A percentile compares a stretch with the other conserved stretches of the same genome.
Conservation (phyloP, 2,329 filamentous ascomycete genomes). For the Ramularia collo-cygni region DNA sequence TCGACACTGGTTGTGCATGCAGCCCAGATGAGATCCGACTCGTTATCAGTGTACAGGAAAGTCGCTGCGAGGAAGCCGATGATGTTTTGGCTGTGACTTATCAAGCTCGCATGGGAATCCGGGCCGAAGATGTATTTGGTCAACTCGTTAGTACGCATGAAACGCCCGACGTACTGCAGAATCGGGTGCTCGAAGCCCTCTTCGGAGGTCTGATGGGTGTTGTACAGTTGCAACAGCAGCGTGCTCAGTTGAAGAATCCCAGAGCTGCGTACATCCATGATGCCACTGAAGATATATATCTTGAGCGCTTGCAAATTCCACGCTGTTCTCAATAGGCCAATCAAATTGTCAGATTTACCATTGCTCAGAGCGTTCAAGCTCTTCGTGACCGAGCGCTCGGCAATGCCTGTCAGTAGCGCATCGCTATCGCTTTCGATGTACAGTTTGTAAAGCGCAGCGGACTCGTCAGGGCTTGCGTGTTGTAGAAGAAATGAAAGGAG, state of each 20-base stretch:
- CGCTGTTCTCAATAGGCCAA: conserved; percentile 50
- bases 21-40: conserved; percentile 78
- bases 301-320: conserved; percentile 66
- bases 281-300: conserved; percentile 70
- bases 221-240: conserved; percentile 63
- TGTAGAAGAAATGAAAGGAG: conserved; percentile 5
- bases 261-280: conserved; percentile 82
- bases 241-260: conserved; percentile 68
- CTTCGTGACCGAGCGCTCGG: not conserved
- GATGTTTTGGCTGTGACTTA: conserved; percentile 72
- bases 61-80: conserved; percentile 82
- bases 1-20: conserved; percentile 77
- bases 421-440: conserved; percentile 20
- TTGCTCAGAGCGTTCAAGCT: conserved; percentile 13
- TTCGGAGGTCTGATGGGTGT: conserved; percentile 28
- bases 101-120: conserved; percentile 87
- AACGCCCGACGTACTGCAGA: conserved; percentile 61
- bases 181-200: conserved; percentile 42
- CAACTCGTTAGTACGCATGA: conserved; percentile 63
- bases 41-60: conserved; percentile 59
- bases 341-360: conserved; percentile 7
- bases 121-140: conserved; percentile 84
- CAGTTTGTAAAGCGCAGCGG: conserved; percentile 15
- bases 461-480: conserved; percentile 3
- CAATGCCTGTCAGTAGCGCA: conserved; percentile 12